A percentile compares a stretch with the other conserved stretches of the same genome.
phyloP scores from a whole-genome alignment of 306 rosid genomes.

The Lupinus albus region DNA sequence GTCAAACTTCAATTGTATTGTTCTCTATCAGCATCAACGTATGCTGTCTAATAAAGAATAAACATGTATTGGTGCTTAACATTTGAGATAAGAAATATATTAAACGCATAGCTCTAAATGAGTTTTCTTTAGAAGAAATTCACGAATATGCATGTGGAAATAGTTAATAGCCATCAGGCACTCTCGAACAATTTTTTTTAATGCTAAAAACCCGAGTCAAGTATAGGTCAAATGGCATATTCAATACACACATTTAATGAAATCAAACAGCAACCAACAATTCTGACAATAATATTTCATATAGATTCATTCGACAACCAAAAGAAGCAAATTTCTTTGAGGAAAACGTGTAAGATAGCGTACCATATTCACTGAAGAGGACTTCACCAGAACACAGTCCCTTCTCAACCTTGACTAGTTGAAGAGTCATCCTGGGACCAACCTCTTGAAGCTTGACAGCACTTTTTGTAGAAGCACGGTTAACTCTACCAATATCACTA shows the following conservation, averaged over 20 bases:
- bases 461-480: constrained; percentile 83
- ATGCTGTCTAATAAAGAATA: not conserved
- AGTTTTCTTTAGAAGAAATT: not conserved
- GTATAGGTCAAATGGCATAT: not conserved
- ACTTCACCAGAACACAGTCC: constrained; percentile 84
- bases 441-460: constrained; percentile 97
- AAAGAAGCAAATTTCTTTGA: not conserved
- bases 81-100: too few species aligned
- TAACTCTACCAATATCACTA: constrained; percentile 76
- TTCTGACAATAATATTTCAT: not conserved
- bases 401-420: constrained; percentile 82
- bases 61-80: too few species aligned
- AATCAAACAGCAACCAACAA: constrained; percentile 9
- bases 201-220: not conserved
- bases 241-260: not conserved
- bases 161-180: constrained; percentile 4
- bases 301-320: not conserved
- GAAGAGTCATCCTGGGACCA: constrained; percentile 94
- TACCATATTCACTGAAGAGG: constrained; percentile 84
- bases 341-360: not conserved
- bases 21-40: constrained; percentile 5
- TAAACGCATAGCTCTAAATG: not conserved
- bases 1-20: not conserved
- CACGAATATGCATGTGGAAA: not conserved
- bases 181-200: not conserved